Conservation (phyloP, 2,329 filamentous ascomycete species). For the Emydomyces testavorans region DNA sequence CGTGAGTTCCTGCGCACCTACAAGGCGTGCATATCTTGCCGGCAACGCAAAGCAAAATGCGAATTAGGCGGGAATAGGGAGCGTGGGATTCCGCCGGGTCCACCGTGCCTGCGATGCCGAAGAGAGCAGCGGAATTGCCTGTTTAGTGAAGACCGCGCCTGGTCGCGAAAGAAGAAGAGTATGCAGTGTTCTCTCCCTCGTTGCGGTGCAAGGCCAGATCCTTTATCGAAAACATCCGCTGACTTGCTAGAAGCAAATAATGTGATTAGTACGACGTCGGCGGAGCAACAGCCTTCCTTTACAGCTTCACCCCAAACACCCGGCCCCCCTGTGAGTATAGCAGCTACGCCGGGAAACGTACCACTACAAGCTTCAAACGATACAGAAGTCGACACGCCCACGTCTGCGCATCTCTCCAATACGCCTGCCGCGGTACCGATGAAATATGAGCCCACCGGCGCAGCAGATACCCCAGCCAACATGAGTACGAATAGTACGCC, state of each 20-base stretch:
- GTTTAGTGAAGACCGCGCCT: conserved; percentile 35
- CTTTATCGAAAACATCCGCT: not conserved
- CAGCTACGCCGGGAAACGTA: conserved; percentile 4
- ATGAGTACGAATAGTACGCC: conserved; percentile 12
- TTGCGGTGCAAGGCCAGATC: not conserved
- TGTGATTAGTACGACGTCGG: conserved; percentile 7
- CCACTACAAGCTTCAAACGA: conserved; percentile 7
- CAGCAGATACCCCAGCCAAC: conserved; percentile 11
- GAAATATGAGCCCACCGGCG: conserved; percentile 11
- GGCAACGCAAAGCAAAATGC: conserved; percentile 44
- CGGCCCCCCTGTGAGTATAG: conserved; percentile 3
- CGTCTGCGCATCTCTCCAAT: conserved; percentile 3
- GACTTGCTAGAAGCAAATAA: not conserved
- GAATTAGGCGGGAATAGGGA: conserved; percentile 37
- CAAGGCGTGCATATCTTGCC: conserved; percentile 45
- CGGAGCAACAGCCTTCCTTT: conserved; percentile 7
- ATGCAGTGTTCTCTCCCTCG: conserved; percentile 5
- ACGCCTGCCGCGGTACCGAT: conserved; percentile 4
- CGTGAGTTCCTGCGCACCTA: conserved; percentile 42
- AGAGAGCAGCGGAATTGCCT: conserved; percentile 42
- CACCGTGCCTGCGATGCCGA: conserved; percentile 40
- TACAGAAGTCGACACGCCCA: conserved; percentile 9
- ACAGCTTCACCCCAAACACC: conserved; percentile 14
- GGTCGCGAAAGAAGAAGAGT: conserved; percentile 30
- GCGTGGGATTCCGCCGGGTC: conserved; percentile 22